A percentile compares a stretch with the other conserved stretches of the same genome.
Conservation (phyloP, 2,329 filamentous ascomycete genomes). For the Pseudopithomyces chartarum region DNA sequence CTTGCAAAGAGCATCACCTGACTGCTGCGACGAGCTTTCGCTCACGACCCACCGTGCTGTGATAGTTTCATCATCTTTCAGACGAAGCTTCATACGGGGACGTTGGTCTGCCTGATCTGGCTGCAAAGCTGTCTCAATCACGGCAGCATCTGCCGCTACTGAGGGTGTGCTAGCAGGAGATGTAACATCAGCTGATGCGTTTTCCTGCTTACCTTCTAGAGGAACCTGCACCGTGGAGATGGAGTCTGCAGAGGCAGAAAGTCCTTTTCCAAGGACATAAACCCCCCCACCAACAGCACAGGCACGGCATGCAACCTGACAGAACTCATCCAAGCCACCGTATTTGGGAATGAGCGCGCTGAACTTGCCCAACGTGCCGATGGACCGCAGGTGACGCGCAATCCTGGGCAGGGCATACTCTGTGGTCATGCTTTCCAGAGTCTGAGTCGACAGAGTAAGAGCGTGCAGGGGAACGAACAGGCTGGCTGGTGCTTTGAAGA, state of each 20-base stretch:
- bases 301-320: slow-evolving; percentile 89
- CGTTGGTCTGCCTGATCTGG: slow-evolving; percentile 6
- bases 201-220: neutral
- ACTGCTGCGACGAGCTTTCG: slow-evolving; percentile 30
- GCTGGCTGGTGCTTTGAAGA: slow-evolving; percentile 62
- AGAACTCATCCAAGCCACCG: slow-evolving; percentile 86
- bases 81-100: slow-evolving; percentile 49
- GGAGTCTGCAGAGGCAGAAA: slow-evolving; percentile 43
- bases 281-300: slow-evolving; percentile 88
- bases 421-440: slow-evolving; percentile 59
- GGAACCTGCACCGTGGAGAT: neutral
- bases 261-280: slow-evolving; percentile 80
- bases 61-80: slow-evolving; percentile 64
- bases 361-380: slow-evolving; percentile 89
- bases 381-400: slow-evolving; percentile 79
- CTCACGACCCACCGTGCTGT: slow-evolving; percentile 61
- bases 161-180: neutral
- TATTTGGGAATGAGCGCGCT: slow-evolving; percentile 90
- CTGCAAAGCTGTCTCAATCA: neutral
- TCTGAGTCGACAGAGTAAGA: slow-evolving; percentile 73
- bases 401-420: slow-evolving; percentile 76
- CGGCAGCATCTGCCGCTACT: slow-evolving; percentile 2
- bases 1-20: slow-evolving; percentile 53
- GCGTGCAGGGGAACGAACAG: slow-evolving; percentile 70
- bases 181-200: neutral